phyloP scores from a whole-genome alignment of 108 stramenopile genomes.

The Fragilariopsis cylindrus region DNA sequence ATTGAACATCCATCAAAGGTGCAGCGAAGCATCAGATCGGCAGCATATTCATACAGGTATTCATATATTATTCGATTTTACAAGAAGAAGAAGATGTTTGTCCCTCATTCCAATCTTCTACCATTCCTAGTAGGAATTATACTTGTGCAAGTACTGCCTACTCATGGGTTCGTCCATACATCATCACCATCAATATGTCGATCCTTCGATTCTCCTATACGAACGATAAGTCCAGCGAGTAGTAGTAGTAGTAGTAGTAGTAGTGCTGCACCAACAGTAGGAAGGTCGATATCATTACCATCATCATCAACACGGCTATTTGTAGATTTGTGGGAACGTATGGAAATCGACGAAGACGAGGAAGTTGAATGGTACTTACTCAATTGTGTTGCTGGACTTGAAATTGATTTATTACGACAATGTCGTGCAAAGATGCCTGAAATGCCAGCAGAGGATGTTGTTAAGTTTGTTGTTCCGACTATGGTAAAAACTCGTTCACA shows the following conservation, averaged over 20 bases:
- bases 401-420: slow-evolving; percentile 67
- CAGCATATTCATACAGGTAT: no score
- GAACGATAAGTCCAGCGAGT: not conserved
- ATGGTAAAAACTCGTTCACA: slow-evolving; percentile 57
- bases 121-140: not conserved
- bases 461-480: slow-evolving; percentile 74
- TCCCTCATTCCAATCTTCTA: not conserved
- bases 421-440: slow-evolving; percentile 33
- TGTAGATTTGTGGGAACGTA: slow-evolving; percentile 28
- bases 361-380: slow-evolving; percentile 80
- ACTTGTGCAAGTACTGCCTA: not conserved
- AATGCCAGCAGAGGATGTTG: slow-evolving; percentile 31
- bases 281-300: not conserved
- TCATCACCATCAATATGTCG: not conserved
- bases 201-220: not conserved
- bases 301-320: slow-evolving; percentile 18
- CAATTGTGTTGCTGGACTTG: slow-evolving; percentile 83
- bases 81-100: not conserved
- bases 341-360: slow-evolving; percentile 67
- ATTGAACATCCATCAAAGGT: no score
- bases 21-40: no score
- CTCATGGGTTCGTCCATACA: not conserved
- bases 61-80: no score
- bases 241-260: not conserved
- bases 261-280: not conserved